Percentiles rank a stretch among this genome's conserved stretches.
phyloP scores from a whole-genome alignment of 306 rosid species.

The Rubus parviflorus region DNA sequence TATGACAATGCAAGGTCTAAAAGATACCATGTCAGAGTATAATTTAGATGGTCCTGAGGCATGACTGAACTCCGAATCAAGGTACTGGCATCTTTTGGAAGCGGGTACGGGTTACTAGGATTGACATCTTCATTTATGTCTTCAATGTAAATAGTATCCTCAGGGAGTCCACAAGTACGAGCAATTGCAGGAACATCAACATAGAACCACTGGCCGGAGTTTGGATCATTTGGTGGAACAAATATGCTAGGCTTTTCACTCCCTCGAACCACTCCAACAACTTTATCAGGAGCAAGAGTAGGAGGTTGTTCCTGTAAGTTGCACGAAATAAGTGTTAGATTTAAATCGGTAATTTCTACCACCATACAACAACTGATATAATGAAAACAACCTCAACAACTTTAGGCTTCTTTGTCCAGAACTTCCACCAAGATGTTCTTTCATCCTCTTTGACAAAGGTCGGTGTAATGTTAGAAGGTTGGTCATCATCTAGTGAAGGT shows the following conservation, averaged over 20 bases:
- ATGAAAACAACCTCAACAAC: constrained; percentile 50
- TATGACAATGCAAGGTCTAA: constrained; percentile 5
- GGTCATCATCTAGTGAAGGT: constrained; percentile 35
- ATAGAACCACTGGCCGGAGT: constrained; percentile 83
- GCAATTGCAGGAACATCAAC: constrained; percentile 88
- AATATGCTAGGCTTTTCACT: constrained; percentile 96
- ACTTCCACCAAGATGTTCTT: constrained; percentile 80
- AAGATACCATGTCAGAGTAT: constrained; percentile 80
- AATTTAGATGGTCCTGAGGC: constrained; percentile 93
- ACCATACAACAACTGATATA: constrained; percentile 12
- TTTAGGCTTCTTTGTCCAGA: constrained; percentile 60
- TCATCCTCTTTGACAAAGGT: constrained; percentile 37
- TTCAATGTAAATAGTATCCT: constrained; percentile 66
- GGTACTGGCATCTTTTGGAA: constrained; percentile 79
- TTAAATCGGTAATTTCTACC: constrained; percentile 2
- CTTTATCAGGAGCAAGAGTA: constrained; percentile 47
- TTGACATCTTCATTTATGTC: constrained; percentile 67
- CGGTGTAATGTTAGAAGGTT: constrained; percentile 33
- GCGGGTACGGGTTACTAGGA: constrained; percentile 83
- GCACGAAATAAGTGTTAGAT: constrained; percentile 26
- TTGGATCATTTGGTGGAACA: constrained; percentile 91
- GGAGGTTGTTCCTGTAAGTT: constrained; percentile 55
- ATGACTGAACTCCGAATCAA: constrained; percentile 80
- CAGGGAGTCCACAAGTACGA: constrained; percentile 64
- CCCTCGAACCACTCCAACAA: constrained; percentile 79